Evolutionary conservation across 75 land plant genomes (phyloP).

Genomic region (Gnetum montanum): DNA sequence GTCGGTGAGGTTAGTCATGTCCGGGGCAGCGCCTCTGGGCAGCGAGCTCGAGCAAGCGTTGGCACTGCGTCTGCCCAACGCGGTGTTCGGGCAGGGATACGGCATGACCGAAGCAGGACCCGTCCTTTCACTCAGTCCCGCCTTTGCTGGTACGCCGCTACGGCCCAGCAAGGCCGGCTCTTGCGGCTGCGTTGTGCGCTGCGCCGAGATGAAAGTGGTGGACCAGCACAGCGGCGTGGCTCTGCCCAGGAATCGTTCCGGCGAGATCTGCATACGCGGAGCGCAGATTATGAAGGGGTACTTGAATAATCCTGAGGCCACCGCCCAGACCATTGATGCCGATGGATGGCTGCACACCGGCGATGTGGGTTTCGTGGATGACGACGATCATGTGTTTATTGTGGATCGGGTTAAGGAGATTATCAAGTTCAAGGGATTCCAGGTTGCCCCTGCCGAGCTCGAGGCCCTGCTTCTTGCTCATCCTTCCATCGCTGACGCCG

Average conservation of each 20-base stretch:
- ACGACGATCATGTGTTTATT: conserved; percentile 85
- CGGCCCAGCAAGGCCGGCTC: conserved; percentile 17
- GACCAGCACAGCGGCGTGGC: conserved; percentile 21
- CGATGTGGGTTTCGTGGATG: conserved; percentile 82
- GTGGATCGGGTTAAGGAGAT: conserved; percentile 88
- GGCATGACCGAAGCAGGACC: conserved; percentile 45
- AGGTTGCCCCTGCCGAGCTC: conserved; percentile 85
- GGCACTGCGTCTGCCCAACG: conserved; percentile 40
- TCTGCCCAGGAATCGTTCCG: conserved; percentile 13
- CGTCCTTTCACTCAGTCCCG: conserved; percentile 16
- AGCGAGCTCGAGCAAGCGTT: conserved; percentile 83
- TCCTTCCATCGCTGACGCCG: conserved; percentile 68
- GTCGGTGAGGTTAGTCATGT: conserved; percentile 58
- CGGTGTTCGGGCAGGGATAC: conserved; percentile 62
- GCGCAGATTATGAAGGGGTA: conserved; percentile 55
- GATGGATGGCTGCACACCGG: conserved; percentile 94
- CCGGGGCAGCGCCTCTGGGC: conserved; percentile 91
- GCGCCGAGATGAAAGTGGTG: conserved; percentile 15
- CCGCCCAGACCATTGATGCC: conserved; percentile 63
- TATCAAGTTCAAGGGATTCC: conserved; percentile 92
- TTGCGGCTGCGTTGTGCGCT: conserved; percentile 19
- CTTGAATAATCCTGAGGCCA: conserved; percentile 69
- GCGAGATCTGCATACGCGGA: conserved; percentile 32
- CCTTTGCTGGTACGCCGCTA: conserved; percentile 23
- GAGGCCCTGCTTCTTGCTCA: conserved; percentile 57